Percentiles rank a stretch among this genome's conserved stretches.
Evolutionary conservation across 2,329 filamentous ascomycete species (phyloP).

Genomic region (Talaromyces sp.): DNA sequence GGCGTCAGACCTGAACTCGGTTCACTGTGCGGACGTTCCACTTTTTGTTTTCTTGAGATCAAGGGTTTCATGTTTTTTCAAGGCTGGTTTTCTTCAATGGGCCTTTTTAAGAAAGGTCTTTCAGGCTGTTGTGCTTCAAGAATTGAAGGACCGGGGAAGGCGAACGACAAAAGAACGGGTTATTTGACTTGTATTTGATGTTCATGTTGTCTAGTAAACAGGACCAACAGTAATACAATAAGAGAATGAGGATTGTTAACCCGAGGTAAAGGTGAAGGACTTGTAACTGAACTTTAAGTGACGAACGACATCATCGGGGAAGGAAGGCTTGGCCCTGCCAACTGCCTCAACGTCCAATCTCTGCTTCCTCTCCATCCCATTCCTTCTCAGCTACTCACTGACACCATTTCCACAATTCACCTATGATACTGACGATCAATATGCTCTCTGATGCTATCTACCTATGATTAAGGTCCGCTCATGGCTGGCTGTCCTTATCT

Average conservation of each 20-base stretch:
- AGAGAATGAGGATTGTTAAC: too few relatives aligned
- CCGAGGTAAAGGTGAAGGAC: background rate
- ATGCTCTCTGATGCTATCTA: conserved; percentile 2
- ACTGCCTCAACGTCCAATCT: background rate
- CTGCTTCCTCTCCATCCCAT: background rate
- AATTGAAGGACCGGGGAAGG: background rate
- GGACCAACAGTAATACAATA: too few relatives aligned
- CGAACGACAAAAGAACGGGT: background rate
- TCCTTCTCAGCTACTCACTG: background rate
- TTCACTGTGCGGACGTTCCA: background rate
- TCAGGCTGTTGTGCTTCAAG: background rate
- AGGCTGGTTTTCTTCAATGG: background rate
- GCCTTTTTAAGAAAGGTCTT: background rate
- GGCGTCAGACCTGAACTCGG: background rate
- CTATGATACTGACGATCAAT: background rate
- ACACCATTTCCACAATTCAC: background rate
- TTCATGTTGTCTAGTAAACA: background rate
- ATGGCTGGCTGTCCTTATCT: conserved; percentile 36
- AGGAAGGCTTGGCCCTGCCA: background rate
- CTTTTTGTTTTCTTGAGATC: background rate
- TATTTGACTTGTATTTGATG: background rate
- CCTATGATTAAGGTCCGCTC: conserved; percentile 35
- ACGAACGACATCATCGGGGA: conserved; percentile 2
- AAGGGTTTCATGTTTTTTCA: background rate
- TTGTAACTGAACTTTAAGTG: background rate